Conservation (phyloP, 2,329 filamentous ascomycete genomes). For the Cordyceps cateniannulata region DNA sequence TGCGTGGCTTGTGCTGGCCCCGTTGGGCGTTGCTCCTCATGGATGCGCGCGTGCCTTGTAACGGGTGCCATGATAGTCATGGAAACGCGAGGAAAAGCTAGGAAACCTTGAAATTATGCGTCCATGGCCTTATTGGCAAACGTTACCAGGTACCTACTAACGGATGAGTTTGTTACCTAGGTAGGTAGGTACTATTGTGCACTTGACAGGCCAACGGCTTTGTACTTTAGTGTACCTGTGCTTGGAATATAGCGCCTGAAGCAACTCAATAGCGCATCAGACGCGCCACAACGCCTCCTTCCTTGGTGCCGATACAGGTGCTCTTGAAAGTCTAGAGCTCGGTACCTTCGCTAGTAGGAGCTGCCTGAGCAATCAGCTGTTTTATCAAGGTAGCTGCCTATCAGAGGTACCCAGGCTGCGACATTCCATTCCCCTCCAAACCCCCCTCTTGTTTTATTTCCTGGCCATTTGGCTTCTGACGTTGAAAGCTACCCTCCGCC, state of each 20-base stretch:
- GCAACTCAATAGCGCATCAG: no score
- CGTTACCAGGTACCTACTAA: no score
- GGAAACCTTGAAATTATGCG: not conserved
- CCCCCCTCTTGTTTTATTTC: conserved; percentile 7
- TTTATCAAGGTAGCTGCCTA: not conserved
- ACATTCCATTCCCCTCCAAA: conserved; percentile 5
- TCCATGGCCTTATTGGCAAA: no score
- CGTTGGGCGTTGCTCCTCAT: not conserved
- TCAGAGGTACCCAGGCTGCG: not conserved
- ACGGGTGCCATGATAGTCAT: not conserved
- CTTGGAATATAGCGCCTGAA: no score
- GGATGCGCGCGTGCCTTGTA: not conserved
- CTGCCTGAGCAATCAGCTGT: not conserved
- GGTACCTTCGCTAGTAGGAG: not conserved
- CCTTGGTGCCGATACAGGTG: no score
- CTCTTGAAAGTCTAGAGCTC: not conserved
- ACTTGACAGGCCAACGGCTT: no score
- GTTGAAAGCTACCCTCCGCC: conserved; percentile 2
- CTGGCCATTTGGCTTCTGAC: conserved; percentile 9
- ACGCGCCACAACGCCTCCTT: not conserved
- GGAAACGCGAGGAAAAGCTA: not conserved
- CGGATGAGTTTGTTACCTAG: no score
- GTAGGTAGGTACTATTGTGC: no score
- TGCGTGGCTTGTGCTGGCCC: no score
- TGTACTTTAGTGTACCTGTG: no score